Base-by-base conservation (phyloP, 345 rosid species). In the Brassica rapa region DNA sequence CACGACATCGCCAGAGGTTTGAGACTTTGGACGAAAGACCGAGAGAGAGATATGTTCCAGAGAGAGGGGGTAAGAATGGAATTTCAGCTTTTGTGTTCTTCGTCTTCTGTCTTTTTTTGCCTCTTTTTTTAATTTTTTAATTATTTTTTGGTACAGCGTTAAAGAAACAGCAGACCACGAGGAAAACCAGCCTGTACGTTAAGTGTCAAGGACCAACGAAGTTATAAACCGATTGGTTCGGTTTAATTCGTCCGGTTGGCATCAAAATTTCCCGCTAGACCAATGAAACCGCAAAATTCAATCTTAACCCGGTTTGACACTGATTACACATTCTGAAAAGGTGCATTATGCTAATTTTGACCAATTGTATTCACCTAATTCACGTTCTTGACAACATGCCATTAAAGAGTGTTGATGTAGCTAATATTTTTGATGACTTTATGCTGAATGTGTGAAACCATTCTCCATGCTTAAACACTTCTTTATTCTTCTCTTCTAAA, bases 1-100 rank as follows among this genome's bases (percentile, higher is more conserved):
- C 98, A 94, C 30, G 82, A 62, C 91, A 85, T 85, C 16, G 56
- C 1, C 41, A n/a, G 83, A 69, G 68, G 70, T 79, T 73, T 8
- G 62, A 56, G 15, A 37, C 24, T 12, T n/a, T 5, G 27, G 62
- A 60, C 29, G 72, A 78, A 71, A 71, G 81, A 57, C 24, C 27
- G 19, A 49, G 19, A 21, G 19, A 21, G 39, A 65, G 10, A 51
- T 25, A 19, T 63, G 46, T 7, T 33, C 25, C 7, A 14, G 53
- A n/a, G 62, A 8, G 33, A 77, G 35, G 76, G 79, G 83, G 76
- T 71, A 80, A 70, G 76, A 56, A 70, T 55, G 76, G 72, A 63
- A 70, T 56, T 75, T 80, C 35, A 3, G 1, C 10, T 6, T 6
- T 24, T 70, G 23, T 21, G 35, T 66, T 19, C 4, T 51, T 30